phyloP scores from a whole-genome alignment of 805 yeast genomes.

The Ogataea allantospora region DNA sequence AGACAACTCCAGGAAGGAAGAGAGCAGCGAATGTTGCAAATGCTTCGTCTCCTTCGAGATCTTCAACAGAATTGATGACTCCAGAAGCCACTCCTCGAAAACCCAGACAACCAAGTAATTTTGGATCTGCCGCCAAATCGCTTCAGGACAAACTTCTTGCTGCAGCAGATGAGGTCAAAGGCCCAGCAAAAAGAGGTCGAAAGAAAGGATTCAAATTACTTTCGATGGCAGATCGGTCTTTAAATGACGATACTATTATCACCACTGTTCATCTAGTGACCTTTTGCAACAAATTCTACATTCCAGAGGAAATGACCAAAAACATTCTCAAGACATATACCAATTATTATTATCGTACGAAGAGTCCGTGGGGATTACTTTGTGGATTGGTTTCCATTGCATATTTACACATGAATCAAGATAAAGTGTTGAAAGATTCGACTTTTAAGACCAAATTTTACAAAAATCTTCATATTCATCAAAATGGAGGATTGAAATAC shows the following conservation, averaged over 20 bases:
- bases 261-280: constrained; percentile 41
- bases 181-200: constrained; percentile 15
- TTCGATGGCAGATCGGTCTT: constrained; percentile 14
- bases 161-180: constrained; percentile 16
- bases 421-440: constrained; percentile 42
- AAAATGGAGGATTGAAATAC: constrained; percentile 50
- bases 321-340: constrained; percentile 50
- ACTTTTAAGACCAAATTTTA: constrained; percentile 49
- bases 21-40: neutral
- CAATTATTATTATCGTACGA: constrained; percentile 50
- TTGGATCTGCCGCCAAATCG: constrained; percentile 12
- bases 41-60: constrained; percentile 1
- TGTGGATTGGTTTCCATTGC: constrained; percentile 66
- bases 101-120: neutral
- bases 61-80: constrained; percentile 10
- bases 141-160: constrained; percentile 19
- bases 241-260: constrained; percentile 17
- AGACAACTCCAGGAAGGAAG: constrained; percentile 22
- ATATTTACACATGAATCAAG: constrained; percentile 52
- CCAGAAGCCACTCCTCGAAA: constrained; percentile 23
- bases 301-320: constrained; percentile 53
- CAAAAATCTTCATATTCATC: constrained; percentile 50
- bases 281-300: constrained; percentile 62
- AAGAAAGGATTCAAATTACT: constrained; percentile 18
- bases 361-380: constrained; percentile 65